Conservation (phyloP, 352 stramenopile species). For the Phytophthora palmivora region DNA sequence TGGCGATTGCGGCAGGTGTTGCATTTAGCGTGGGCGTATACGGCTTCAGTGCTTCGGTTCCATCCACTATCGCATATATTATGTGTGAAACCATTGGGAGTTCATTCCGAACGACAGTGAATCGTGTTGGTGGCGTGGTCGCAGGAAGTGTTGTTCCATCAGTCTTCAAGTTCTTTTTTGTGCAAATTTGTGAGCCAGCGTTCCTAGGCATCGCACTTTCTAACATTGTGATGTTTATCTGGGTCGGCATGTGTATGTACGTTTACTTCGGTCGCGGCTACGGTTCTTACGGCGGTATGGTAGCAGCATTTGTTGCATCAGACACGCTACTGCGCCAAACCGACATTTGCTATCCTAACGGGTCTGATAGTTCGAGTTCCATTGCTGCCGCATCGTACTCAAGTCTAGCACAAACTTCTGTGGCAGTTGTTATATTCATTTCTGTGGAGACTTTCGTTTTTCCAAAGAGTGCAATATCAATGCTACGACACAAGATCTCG, state of each 20-base stretch:
- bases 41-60: constrained; percentile 65
- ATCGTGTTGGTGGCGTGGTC: constrained; percentile 75
- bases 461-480: constrained; percentile 62
- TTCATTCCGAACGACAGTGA: constrained; percentile 77
- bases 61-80: constrained; percentile 67
- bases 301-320: constrained; percentile 73
- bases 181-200: constrained; percentile 56
- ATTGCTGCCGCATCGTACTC: constrained; percentile 77
- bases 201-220: constrained; percentile 52
- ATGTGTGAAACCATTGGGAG: constrained; percentile 76
- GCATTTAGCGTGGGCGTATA: constrained; percentile 77
- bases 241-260: constrained; percentile 81
- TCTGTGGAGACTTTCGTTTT: constrained; percentile 66
- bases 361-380: constrained; percentile 40
- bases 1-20: constrained; percentile 69
- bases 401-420: constrained; percentile 73
- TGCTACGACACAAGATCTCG: constrained; percentile 77
- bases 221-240: constrained; percentile 66
- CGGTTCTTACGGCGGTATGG: constrained; percentile 67
- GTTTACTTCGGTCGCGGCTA: constrained; percentile 65
- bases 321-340: constrained; percentile 70
- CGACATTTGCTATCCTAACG: constrained; percentile 54
- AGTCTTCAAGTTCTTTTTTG: constrained; percentile 84
- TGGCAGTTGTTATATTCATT: constrained; percentile 80
- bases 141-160: constrained; percentile 76